Conservation (phyloP, 495 filamentous ascomycete species). For the Hypomontagnella monticulosa region DNA sequence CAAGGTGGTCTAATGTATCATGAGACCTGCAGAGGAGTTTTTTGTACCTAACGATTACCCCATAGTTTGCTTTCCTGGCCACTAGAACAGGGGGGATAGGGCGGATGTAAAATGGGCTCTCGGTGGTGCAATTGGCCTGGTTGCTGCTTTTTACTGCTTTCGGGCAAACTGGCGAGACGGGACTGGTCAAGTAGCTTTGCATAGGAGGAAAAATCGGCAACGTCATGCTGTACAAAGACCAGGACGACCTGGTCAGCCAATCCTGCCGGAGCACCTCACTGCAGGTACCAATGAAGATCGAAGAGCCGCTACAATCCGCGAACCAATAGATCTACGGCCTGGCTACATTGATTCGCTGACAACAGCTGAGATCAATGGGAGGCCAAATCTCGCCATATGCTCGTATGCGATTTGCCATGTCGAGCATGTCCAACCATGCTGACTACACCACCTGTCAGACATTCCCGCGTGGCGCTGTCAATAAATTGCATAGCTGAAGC, state of each 20-base stretch:
- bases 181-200: neutral
- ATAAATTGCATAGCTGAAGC: conserved; percentile 7
- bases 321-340: conserved; percentile 22
- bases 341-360: conserved; percentile 29
- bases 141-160: conserved; percentile 24
- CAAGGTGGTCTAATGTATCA: conserved; percentile 32
- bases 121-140: conserved; percentile 32
- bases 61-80: conserved; percentile 48
- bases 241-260: neutral
- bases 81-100: conserved; percentile 30
- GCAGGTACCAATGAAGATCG: conserved; percentile 36
- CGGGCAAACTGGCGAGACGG: conserved; percentile 8
- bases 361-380: conserved; percentile 28
- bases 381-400: conserved; percentile 33
- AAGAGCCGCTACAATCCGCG: conserved; percentile 35
- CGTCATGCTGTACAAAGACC: conserved; percentile 24
- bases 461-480: conserved; percentile 13
- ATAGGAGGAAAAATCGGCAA: conserved; percentile 5
- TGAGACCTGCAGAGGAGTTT: conserved; percentile 45
- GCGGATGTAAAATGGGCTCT: conserved; percentile 19
- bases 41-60: conserved; percentile 51
- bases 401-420: conserved; percentile 34
- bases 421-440: conserved; percentile 35
- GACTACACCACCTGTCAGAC: conserved; percentile 1
- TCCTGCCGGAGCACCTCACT: conserved; percentile 12